phyloP scores from a whole-genome alignment of 345 rosid genomes.

The Atalantia buxifolia region DNA sequence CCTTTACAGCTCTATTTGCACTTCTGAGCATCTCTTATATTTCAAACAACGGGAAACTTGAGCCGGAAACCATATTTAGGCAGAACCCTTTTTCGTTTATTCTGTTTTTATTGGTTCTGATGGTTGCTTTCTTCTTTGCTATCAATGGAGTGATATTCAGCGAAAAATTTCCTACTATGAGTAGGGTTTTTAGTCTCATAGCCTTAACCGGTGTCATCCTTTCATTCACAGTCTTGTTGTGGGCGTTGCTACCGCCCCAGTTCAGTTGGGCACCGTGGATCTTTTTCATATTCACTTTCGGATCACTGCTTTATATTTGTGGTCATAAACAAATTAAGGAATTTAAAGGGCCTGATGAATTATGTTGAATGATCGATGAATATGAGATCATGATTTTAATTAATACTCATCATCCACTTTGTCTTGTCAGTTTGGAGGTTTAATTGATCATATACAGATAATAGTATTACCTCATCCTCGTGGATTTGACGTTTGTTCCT shows the following conservation, averaged over 20 bases:
- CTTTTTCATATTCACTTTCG: not conserved
- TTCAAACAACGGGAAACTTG: not conserved
- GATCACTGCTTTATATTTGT: not conserved
- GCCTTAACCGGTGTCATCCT: not conserved
- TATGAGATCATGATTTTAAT: too few species aligned
- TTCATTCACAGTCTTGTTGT: not conserved
- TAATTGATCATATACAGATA: not conserved
- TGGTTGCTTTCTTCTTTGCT: constrained; percentile 2
- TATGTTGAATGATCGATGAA: not conserved
- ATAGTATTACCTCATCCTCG: too few species aligned
- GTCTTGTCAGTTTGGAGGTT: not conserved
- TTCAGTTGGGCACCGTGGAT: not conserved
- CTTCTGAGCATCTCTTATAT: not conserved
- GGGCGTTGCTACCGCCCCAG: not conserved
- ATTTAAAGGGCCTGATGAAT: not conserved
- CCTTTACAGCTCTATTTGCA: not conserved
- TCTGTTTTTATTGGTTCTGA: not conserved
- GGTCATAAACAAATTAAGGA: not conserved
- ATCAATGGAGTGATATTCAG: constrained; percentile 3
- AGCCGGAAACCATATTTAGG: not conserved
- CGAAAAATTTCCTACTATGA: not conserved
- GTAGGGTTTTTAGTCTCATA: not conserved
- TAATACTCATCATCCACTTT: not conserved
- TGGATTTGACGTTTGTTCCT: not conserved
- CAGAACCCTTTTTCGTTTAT: not conserved